Conservation (phyloP, 352 stramenopile genomes). For the Nothophytophthora sp. region DNA sequence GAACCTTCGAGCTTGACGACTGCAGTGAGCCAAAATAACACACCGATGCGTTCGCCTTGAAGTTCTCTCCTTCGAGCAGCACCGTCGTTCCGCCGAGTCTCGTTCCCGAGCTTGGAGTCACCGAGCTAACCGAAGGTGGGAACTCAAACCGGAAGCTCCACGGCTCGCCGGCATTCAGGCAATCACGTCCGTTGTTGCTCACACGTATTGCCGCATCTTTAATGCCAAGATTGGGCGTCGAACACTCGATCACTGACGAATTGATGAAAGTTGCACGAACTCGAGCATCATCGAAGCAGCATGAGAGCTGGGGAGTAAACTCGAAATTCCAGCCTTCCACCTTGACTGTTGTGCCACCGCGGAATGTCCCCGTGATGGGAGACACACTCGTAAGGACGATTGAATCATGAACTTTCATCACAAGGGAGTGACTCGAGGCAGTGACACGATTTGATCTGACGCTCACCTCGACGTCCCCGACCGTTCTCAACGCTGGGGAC, state of each 20-base stretch:
- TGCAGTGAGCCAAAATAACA: slow-evolving; percentile 36
- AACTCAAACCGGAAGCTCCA: slow-evolving; percentile 47
- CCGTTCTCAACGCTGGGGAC: slow-evolving; percentile 19
- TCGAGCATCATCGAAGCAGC: slow-evolving; percentile 57
- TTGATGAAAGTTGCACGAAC: slow-evolving; percentile 72
- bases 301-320: slow-evolving; percentile 52
- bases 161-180: slow-evolving; percentile 29
- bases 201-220: slow-evolving; percentile 32
- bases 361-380: slow-evolving; percentile 25
- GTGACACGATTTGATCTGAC: slow-evolving; percentile 18
- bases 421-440: slow-evolving; percentile 6
- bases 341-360: slow-evolving; percentile 42
- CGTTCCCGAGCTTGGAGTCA: slow-evolving; percentile 39
- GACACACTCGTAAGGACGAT: slow-evolving; percentile 25
- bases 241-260: slow-evolving; percentile 53
- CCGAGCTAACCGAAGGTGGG: slow-evolving; percentile 23
- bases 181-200: slow-evolving; percentile 64
- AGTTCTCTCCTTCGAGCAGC: slow-evolving; percentile 37
- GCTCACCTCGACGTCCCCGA: slow-evolving; percentile 14
- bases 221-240: slow-evolving; percentile 34
- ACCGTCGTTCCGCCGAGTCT: slow-evolving; percentile 59
- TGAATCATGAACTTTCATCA: slow-evolving; percentile 29
- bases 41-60: slow-evolving; percentile 35
- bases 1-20: slow-evolving; percentile 18
- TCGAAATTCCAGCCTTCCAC: slow-evolving; percentile 56